Evolutionary conservation across 2,329 filamentous ascomycete species (phyloP), one percentile per base, ranked within the genome.

Genomic region (Thielaviopsis ethacetica): DNA sequence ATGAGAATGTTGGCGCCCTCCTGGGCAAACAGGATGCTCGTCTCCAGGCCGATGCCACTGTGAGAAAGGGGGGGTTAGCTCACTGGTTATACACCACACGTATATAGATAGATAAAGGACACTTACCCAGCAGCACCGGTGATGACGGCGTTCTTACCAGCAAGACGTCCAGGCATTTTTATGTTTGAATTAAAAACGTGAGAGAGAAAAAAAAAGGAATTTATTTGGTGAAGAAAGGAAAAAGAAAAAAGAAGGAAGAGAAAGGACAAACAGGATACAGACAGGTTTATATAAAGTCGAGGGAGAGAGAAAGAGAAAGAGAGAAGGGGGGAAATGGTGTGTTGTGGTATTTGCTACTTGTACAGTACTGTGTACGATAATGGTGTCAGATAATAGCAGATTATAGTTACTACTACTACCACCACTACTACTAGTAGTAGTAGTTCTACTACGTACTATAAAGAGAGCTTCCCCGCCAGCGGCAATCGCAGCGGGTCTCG

Each of bases 1-100:
- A 96, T 83, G 64, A 95, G 75, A 59, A 96, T 82, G 62, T 81
- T 85, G 67, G 89, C 91, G 62, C 90, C 91, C 75, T 96, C 91
- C 63, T 86, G 86, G 61, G 84, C 85, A 68, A 96, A 95, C 61
- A 95, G 85, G 65, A 96, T 91, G 59, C 81, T 81, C 1, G 91
- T 95, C 75, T 96, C 90, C 54, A 96, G 85, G 64, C 91, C 91
- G 67, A 96, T 96, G 67, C 91, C 91, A 67, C 91, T 91, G n/a
- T n/a, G n/a, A n/a, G n/a, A n/a, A n/a, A n/a, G n/a, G n/a, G n/a
- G n/a, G n/a, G n/a, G n/a, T n/a, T n/a, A n/a, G n/a, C n/a, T n/a
- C n/a, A n/a, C n/a, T n/a, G n/a, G n/a, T n/a, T n/a, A n/a, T n/a
- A n/a, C n/a, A n/a, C n/a, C n/a, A n/a, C n/a, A n/a, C n/a, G n/a